Evolutionary conservation across 2,329 filamentous ascomycete species (phyloP), one percentile per base, ranked within the genome.

Genomic region (Colletotrichum limetticola): DNA sequence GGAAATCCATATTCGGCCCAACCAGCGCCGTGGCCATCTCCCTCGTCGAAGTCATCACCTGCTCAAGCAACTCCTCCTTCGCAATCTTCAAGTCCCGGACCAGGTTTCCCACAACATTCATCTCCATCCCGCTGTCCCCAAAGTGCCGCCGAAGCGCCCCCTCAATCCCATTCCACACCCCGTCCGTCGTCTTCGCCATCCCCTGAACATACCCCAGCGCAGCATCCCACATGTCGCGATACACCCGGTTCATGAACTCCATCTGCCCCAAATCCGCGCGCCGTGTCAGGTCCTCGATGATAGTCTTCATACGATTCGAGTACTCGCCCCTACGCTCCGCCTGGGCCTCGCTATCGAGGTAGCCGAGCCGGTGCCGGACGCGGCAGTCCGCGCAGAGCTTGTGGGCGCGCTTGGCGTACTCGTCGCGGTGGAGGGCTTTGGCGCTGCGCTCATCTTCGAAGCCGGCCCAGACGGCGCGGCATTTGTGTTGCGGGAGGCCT

Each of bases 11-110:
- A 12, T 59, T 60, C 9, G 66, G 42, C 8, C 70, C 70, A 11
- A 72, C 70, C 11, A 72, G 70, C 46, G 60, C 66, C 22, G 53
- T 46, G 0, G 66, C 70, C 60, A 72, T 30, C 70, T 72, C 70
- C n/a, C 32, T 49, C 12, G 60, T 49, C 35, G 35, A 49, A 22
- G 9, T 28, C 55, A 32, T 32, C 24, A 60, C 46, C 14, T 72
- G 55, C 19, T 12, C 66, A 3, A 69, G 24, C 2, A 72, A 5
- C 16, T 28, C 32, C n/a, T 16, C 30, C 66, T 60, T 64, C 24
- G 60, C 66, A 22, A 61, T 61, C 42, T n/a, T 5, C 66, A 72
- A 24, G 14, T 42, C 24, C n/a, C 24, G 26, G 1, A 61, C 35
- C 16, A 72, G 22, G 5, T 9, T 46, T 55, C 26, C 59, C 19